Conservation (phyloP, 2,329 filamentous ascomycete genomes). For the Myotisia sp. region DNA sequence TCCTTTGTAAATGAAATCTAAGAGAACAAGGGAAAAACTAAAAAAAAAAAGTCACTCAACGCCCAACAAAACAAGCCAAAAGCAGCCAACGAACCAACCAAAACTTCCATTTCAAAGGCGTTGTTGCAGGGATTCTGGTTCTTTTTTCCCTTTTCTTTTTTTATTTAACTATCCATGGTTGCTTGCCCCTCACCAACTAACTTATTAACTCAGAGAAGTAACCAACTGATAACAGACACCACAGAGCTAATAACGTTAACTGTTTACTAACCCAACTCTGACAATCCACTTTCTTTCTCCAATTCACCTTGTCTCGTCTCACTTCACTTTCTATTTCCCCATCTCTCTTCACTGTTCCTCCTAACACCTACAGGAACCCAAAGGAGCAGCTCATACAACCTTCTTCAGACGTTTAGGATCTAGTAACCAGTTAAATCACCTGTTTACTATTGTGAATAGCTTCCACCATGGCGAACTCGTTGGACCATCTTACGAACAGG, state of each 20-base stretch:
- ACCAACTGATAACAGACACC: too few species aligned
- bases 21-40: too few species aligned
- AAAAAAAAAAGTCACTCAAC: slow-evolving; percentile 8
- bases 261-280: too few species aligned
- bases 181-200: background rate
- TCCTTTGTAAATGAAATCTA: too few species aligned
- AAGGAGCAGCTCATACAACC: too few species aligned
- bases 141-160: slow-evolving; percentile 3
- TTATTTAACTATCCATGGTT: background rate
- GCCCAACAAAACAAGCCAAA: slow-evolving; percentile 8
- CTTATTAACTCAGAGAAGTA: too few species aligned
- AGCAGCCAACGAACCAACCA: too few species aligned
- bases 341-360: slow-evolving; percentile 3
- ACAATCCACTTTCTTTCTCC: background rate
- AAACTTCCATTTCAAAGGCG: too few species aligned
- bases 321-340: background rate
- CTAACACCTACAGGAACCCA: too few species aligned
- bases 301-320: slow-evolving; percentile 6
- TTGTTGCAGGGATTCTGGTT: too few species aligned
- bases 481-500: slow-evolving; percentile 74
- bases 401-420: background rate
- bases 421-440: background rate
- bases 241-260: too few species aligned
- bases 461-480: slow-evolving; percentile 50
- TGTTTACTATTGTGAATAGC: slow-evolving; percentile 3